Conservation (phyloP, 164 flowering plant species). For the Vitis rupestris region DNA sequence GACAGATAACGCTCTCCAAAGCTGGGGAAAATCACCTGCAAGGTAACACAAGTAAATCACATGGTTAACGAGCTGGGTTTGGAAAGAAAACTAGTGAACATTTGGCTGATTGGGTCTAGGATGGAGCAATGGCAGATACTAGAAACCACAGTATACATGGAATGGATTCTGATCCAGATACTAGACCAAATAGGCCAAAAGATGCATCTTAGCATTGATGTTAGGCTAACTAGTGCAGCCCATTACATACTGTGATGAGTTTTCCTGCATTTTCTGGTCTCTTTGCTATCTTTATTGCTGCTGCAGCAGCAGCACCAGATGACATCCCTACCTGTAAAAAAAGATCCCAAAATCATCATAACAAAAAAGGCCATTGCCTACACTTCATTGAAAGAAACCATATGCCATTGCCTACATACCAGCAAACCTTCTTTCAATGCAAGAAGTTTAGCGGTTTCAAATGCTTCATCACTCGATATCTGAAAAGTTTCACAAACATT, state of each 20-base stretch:
- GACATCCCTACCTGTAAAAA: constrained; percentile 62
- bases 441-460: constrained; percentile 50
- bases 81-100: background rate
- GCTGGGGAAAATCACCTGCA: constrained; percentile 69
- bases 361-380: too few relatives aligned
- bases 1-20: constrained; percentile 76
- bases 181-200: too few relatives aligned
- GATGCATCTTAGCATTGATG: too few relatives aligned
- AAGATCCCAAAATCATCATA: too few relatives aligned
- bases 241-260: constrained; percentile 58
- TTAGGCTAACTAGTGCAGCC: too few relatives aligned
- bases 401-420: constrained; percentile 21
- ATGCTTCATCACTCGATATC: constrained; percentile 54
- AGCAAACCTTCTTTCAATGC: constrained; percentile 51
- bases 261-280: constrained; percentile 85
- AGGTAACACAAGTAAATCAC: background rate
- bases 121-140: too few relatives aligned
- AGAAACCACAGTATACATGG: too few relatives aligned
- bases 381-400: too few relatives aligned
- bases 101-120: too few relatives aligned
- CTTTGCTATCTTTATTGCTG: constrained; percentile 60
- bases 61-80: background rate
- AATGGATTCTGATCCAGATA: too few relatives aligned
- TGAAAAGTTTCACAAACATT: constrained; percentile 7
- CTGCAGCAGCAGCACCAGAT: constrained; percentile 73